Base-by-base conservation (phyloP, 306 rosid genomes). In the Prunus armeniaca region DNA sequence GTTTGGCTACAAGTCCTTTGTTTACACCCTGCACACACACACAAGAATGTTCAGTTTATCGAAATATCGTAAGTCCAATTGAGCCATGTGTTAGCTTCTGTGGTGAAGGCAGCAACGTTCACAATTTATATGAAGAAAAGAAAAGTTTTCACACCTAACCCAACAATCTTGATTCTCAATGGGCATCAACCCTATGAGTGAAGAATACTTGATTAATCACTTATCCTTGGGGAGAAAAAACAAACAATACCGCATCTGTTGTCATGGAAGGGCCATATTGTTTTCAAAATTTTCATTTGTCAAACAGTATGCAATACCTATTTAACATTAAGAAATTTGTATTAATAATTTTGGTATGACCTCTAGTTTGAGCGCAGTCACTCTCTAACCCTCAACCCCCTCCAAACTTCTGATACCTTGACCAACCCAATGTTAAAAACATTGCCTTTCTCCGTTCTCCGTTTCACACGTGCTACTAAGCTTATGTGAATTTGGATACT, bases 1-100 rank as follows among this genome's bases (percentile, higher is more conserved):
- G 88, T 77, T 81, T 86, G 1, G 93, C 91, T 52, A 90, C 91
- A 0, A 90, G 75, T 55, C 96, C 96, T 82, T 90, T 90, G 84
- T 85, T 90, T 38, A 90, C 89, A 9, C 96, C 93, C 96, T 90
- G 84, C 73, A 73, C 4, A 32, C 22, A 51, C 4, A 51, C 4
- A 56, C 27, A 62, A 41, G 57, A 49, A 18, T 65, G 56, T 67
- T 18, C 66, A 46, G 49, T 49, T 57, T 19, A 72, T 58, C 43
- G 17, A 22, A 18, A 52, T 30, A 28, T 0, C 52, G 74, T 30
- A 52, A 70, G 52, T 69, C 73, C 47, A 34, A 13, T 71, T 55
- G 28, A 34, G 12, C 46, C 30, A 63, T 30, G 8, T 63, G 43
- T 38, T 7, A 38, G 43, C 43, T 38, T 38, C 9, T 38, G 43